A percentile compares a stretch with the other conserved stretches of the same genome.
Conservation (phyloP, 2,329 filamentous ascomycete genomes). For the Talaromyces albobiverticillius region DNA sequence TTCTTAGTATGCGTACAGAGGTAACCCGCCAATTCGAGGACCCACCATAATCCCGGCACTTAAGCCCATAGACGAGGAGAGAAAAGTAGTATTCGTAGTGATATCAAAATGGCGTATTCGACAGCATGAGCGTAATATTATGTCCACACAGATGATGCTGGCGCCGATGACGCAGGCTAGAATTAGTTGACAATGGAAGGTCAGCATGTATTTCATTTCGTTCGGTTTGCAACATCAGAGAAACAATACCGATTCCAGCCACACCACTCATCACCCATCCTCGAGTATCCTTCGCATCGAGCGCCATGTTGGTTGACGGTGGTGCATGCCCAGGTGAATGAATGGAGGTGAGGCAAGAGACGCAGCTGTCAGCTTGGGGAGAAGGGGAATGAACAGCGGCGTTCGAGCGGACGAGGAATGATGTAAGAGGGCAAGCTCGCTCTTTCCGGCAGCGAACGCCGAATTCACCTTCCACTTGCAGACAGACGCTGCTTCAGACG, state of each 20-base stretch:
- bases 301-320: conserved; percentile 22
- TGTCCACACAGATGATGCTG: conserved; percentile 81
- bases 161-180: conserved; percentile 66
- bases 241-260: conserved; percentile 66
- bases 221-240: not conserved
- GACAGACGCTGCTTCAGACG: too few species aligned
- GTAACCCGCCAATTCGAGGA: not conserved
- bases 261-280: conserved; percentile 89
- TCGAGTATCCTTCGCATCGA: conserved; percentile 73
- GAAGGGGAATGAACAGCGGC: not conserved
- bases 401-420: conserved; percentile 13
- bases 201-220: conserved; percentile 3
- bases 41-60: conserved; percentile 95
- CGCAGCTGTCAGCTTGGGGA: not conserved
- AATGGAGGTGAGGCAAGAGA: not conserved
- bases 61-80: conserved; percentile 82
- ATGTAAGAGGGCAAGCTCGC: conserved; percentile 22
- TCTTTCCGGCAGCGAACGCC: not conserved
- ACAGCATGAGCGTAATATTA: conserved; percentile 64
- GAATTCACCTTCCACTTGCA: too few species aligned
- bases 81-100: conserved; percentile 72
- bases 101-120: conserved; percentile 80
- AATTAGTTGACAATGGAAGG: conserved; percentile 12
- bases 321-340: not conserved
- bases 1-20: not conserved